Base-by-base conservation (phyloP, 1,284 basidiomycete genomes). In the Mycosarcoma maydis region DNA sequence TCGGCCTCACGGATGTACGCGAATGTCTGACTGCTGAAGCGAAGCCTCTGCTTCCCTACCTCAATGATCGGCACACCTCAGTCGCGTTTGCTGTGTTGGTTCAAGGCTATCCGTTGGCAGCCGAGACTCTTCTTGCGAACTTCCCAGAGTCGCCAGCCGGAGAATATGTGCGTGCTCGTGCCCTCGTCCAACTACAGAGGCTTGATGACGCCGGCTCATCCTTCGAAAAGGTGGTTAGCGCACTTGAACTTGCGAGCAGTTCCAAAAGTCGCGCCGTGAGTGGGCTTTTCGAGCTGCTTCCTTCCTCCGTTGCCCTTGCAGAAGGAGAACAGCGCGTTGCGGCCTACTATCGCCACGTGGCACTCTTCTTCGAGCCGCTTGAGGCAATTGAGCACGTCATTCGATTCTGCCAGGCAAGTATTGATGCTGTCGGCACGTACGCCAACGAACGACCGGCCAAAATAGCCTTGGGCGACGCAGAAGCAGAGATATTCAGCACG, bases 311-410 rank as follows among this genome's bases (percentile, higher is more conserved):
- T 23, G 44, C 43, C 4, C 19, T 36, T 14, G 53, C 52, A 4
- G 45, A 58, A 6, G 56, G 53, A 13, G 55, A 57, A 24, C 48
- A 65, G 27, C 52, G 64, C 44, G 39, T 59, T 11, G 69, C 57
- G 1, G 49, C 57, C 19, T 68, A 65, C 49, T 62, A 67, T 23
- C 60, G 57, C n/a, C 66, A 69, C 23, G 59, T 69, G 3, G 65
- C 73, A 6, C 39, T 68, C 27, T 56, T 69, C 37, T 66, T 75
- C 32, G 73, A 75, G 56, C 62, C 68, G 0, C 57, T 64, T 22
- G 61, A 68, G 17, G 70, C 71, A 20, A 41, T 52, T 32, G 54
- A 53, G 42, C 46, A 62, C 36, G 52, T 73, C 24, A 62, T 71
- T 34, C 49, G 52, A 20, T 72, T 68, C 46, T 74, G 68, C 34